Evolutionary conservation across 176 grass and related monocot genomes (phyloP), one percentile per base, ranked within the genome.

Genomic region (Tillandsia fasciculata): DNA sequence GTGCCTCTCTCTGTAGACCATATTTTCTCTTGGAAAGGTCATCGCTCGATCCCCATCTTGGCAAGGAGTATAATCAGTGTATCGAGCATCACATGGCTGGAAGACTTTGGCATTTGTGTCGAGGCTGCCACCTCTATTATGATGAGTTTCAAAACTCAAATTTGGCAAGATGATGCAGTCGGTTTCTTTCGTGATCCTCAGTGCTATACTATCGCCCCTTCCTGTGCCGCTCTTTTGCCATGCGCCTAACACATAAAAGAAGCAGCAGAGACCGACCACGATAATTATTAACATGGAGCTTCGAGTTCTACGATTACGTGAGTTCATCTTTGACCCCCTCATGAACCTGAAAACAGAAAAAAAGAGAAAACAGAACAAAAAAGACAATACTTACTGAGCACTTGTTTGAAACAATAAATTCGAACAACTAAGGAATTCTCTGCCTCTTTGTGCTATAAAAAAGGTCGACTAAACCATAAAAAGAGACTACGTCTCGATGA

Each of bases 161-260:
- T 94, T 94, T 76, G 90, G 80, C 53, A 94, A 56, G 52, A 83
- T 79, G 47, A 70, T 78, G 79, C 90, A 94, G 64, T 84, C 86
- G 0, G 90, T 89, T 86, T 89, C 77, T 78, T 81, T 78, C 49
- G 58, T 84, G 24, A 94, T 80, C 54, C 64, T 82, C 72, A 77
- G 23, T 64, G 86, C 83, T 81, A 89, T 86, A 72, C 80, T 82
- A 63, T 94, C 90, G 67, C 90, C 90, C 70, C 86, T 77, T 70
- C 90, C 86, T 17, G 80, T 77, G 70, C 90, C 90, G 71, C 86
- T 82, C 79, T 86, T 93, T 84, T 93, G 83, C 90, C 90, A 93
- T 70, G 90, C 90, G 52, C 90, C 90, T 58, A 93, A 53, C 82
- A 86, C 71, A 61, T 93, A 93, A 69, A 84, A 93, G 83, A 93